phyloP scores from a whole-genome alignment of 2,329 filamentous ascomycete genomes.

The Aspergillus tanneri region DNA sequence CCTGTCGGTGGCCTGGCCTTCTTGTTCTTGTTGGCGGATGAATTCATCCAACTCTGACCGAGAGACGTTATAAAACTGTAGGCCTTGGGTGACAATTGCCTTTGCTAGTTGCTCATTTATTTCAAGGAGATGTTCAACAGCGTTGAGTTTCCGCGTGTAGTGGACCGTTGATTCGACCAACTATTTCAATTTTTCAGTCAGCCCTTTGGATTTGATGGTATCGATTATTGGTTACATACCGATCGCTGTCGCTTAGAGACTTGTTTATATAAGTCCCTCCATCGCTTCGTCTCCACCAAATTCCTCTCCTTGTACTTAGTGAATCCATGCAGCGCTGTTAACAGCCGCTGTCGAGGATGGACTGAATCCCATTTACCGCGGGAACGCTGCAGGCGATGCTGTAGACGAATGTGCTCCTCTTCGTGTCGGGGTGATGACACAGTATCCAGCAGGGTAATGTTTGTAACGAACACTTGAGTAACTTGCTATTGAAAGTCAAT shows the following conservation, averaged over 20 bases:
- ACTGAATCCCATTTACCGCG: slow-evolving; percentile 19
- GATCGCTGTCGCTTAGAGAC: slow-evolving; percentile 18
- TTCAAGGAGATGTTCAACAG: slow-evolving; percentile 45
- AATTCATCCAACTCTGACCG: slow-evolving; percentile 48
- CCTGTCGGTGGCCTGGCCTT: slow-evolving; percentile 45
- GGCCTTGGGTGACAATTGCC: slow-evolving; percentile 46
- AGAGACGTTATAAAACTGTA: slow-evolving; percentile 50
- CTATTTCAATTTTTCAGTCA: slow-evolving; percentile 26
- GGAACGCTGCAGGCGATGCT: slow-evolving; percentile 16
- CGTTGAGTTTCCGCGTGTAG: slow-evolving; percentile 56
- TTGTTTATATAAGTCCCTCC: slow-evolving; percentile 24
- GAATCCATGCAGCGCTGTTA: slow-evolving; percentile 28
- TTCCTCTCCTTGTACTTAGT: slow-evolving; percentile 23
- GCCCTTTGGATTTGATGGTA: too few species aligned
- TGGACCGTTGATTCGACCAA: slow-evolving; percentile 59
- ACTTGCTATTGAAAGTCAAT: slow-evolving; percentile 1
- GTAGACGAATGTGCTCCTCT: slow-evolving; percentile 18
- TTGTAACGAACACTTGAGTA: slow-evolving; percentile 15
- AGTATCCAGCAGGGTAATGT: slow-evolving; percentile 11
- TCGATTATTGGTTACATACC: too few species aligned
- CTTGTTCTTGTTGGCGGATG: slow-evolving; percentile 37
- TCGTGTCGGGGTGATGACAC: not conserved
- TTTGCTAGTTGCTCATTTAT: slow-evolving; percentile 50
- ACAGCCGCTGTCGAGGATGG: slow-evolving; percentile 28
- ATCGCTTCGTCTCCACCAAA: slow-evolving; percentile 20